Percentiles rank a stretch among this genome's conserved stretches.
phyloP scores from a whole-genome alignment of 1,284 basidiomycete species.

The Fomitopsis betulina region DNA sequence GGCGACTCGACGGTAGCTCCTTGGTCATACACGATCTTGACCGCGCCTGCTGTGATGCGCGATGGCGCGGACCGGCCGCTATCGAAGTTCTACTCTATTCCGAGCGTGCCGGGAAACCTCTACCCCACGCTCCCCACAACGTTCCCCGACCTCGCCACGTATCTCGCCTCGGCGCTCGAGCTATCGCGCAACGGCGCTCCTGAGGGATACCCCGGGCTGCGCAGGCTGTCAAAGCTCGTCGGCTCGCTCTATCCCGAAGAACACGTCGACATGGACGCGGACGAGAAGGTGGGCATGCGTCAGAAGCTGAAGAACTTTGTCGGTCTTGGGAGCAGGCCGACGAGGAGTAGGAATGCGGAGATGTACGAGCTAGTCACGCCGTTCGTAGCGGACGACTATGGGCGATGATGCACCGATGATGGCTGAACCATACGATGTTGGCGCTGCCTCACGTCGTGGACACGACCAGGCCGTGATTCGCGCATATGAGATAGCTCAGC shows the following conservation, averaged over 20 bases:
- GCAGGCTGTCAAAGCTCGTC: constrained; percentile 64
- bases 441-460: neutral
- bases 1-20: constrained; percentile 61
- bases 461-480: neutral
- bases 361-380: constrained; percentile 77
- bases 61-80: constrained; percentile 56
- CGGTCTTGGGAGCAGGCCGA: constrained; percentile 42
- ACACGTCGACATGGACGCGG: constrained; percentile 28
- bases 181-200: constrained; percentile 55
- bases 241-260: constrained; percentile 56
- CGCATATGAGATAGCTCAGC: neutral
- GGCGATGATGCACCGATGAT: constrained; percentile 12
- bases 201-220: constrained; percentile 50
- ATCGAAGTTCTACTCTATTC: constrained; percentile 68
- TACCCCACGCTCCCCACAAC: constrained; percentile 67
- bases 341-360: constrained; percentile 59
- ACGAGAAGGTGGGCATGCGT: constrained; percentile 35
- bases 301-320: constrained; percentile 56
- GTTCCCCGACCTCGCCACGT: constrained; percentile 69
- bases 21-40: constrained; percentile 61
- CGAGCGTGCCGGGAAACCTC: constrained; percentile 50
- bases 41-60: constrained; percentile 54
- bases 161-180: constrained; percentile 65
- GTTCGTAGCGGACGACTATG: constrained; percentile 42
- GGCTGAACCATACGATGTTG: neutral